Evolutionary conservation across 2,329 filamentous ascomycete genomes (phyloP).

Genomic region (Triangularia verruculosa): DNA sequence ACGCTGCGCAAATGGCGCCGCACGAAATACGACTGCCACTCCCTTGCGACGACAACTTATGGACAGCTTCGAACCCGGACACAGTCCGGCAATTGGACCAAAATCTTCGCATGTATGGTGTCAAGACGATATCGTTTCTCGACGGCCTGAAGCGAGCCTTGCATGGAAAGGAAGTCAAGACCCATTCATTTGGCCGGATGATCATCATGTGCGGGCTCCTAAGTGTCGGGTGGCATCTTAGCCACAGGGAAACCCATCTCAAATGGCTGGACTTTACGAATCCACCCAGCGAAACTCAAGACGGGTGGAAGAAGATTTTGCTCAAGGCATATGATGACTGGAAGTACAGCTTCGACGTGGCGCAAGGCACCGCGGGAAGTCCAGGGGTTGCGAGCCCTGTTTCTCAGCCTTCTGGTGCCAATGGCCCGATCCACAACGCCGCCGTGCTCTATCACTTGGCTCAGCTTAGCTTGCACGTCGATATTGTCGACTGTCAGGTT

Average conservation of each 20-base stretch:
- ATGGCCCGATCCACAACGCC: slow-evolving; percentile 70
- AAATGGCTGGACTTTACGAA: slow-evolving; percentile 70
- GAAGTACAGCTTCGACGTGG: slow-evolving; percentile 79
- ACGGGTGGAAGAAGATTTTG: slow-evolving; percentile 75
- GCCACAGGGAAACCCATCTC: slow-evolving; percentile 79
- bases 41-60: slow-evolving; percentile 82
- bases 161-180: slow-evolving; percentile 75
- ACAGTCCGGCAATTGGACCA: slow-evolving; percentile 75
- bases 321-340: slow-evolving; percentile 81
- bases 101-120: slow-evolving; percentile 72
- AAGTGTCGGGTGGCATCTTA: slow-evolving; percentile 91
- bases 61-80: slow-evolving; percentile 75
- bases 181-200: slow-evolving; percentile 83
- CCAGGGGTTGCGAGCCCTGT: slow-evolving; percentile 33
- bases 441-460: slow-evolving; percentile 82
- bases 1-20: slow-evolving; percentile 84
- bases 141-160: slow-evolving; percentile 82
- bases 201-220: slow-evolving; percentile 87
- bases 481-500: slow-evolving; percentile 86
- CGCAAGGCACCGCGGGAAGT: slow-evolving; percentile 46
- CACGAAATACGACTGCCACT: slow-evolving; percentile 84
- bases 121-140: slow-evolving; percentile 76
- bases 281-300: slow-evolving; percentile 58
- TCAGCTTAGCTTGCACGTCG: slow-evolving; percentile 84
- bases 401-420: slow-evolving; percentile 52